phyloP scores from a whole-genome alignment of 2,329 filamentous ascomycete species.

The Trichoderma sp. region DNA sequence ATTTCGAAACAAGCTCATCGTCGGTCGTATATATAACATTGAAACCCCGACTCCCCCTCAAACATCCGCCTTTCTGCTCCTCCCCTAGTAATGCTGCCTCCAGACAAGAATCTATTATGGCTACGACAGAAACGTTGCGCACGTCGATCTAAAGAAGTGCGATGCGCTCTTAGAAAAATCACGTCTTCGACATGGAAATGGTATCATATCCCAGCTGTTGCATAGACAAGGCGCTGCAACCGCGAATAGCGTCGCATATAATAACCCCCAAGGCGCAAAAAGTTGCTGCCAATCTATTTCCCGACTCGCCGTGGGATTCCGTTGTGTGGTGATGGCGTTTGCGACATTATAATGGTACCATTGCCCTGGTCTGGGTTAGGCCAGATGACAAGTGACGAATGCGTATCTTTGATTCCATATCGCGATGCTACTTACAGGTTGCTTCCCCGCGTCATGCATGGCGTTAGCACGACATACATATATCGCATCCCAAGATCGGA shows the following conservation, averaged over 20 bases:
- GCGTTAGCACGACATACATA: background rate
- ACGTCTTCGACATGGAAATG: slow-evolving; percentile 17
- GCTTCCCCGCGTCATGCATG: background rate
- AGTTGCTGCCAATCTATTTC: background rate
- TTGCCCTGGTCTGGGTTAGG: slow-evolving; percentile 5
- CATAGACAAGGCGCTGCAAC: background rate
- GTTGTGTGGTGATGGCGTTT: slow-evolving; percentile 13
- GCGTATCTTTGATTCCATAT: slow-evolving; percentile 6
- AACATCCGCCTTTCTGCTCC: background rate
- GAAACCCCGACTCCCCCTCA: background rate
- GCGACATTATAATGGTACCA: slow-evolving; percentile 18
- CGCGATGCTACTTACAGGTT: background rate
- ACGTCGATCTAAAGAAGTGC: background rate
- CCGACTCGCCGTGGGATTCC: background rate
- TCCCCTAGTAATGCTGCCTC: background rate
- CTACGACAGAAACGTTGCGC: background rate
- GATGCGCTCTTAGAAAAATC: background rate
- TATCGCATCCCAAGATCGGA: background rate
- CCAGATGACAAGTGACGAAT: background rate
- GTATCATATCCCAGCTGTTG: slow-evolving; percentile 9
- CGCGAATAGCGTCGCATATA: background rate
- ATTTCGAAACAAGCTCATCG: background rate
- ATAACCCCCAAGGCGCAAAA: background rate
- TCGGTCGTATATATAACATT: slow-evolving; percentile 2
- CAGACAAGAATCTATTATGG: background rate